Evolutionary conservation across 2,329 filamentous ascomycete species (phyloP), one percentile per base, ranked within the genome.

Genomic region (Curvularia hawaiiensis): DNA sequence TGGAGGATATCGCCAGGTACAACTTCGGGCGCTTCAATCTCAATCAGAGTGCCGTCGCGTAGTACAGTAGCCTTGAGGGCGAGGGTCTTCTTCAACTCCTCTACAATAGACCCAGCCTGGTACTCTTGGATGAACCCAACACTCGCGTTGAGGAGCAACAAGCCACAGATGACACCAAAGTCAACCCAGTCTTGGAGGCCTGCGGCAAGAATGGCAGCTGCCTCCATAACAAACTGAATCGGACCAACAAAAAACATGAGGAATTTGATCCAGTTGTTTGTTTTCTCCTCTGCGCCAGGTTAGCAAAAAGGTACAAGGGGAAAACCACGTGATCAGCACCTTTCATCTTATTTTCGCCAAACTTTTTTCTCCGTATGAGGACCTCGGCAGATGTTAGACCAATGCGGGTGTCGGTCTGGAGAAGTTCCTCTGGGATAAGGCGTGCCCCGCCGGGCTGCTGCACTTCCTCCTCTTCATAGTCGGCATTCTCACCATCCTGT

Each of bases 191-290:
- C 90, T 78, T 90, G 79, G 41, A 96, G 86, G 86, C 90, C 90
- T 61, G 89, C 90, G 74, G 92, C 91, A 58, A 96, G 84, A 72
- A 93, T 82, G 67, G 90, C 90, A 61, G 91, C 90, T 78, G 86
- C 66, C 87, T 94, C 90, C 92, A 96, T 96, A 75, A 96, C 92
- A 78, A 94, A 94, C 77, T 96, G 92, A 66, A 96, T 94, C 24
- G 92, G 92, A 65, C 92, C 92, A 54, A 95, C 82, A 77, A 96
- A 96, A 81, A 90, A 95, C 69, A 84, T 83, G 22, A 87, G 71
- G 78, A 96, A 96, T 82, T 96, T 95, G 71, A 95, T 83, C 60
- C 93, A 78, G 57, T 92, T 72, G 72, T 93, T 96, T 79, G 92
- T 89, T 80, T 92, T 92, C 81, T 94, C 90, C 79, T 96, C 91